Base-by-base conservation (phyloP, 1,284 basidiomycete species). In the Marasmius tenuissimus region DNA sequence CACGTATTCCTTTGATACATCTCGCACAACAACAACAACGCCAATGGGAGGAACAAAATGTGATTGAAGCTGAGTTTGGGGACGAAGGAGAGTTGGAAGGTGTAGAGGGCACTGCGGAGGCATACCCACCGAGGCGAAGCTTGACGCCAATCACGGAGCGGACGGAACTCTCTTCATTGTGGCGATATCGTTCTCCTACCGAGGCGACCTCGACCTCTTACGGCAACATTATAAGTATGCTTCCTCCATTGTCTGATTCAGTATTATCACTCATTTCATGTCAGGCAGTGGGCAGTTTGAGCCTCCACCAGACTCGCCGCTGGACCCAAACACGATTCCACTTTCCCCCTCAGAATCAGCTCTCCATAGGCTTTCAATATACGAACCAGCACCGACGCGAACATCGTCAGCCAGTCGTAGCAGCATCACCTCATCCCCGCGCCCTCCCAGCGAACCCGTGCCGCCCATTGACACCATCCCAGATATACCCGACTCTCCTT, bases 301-400 rank as follows among this genome's bases (percentile, higher is more conserved):
- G 7, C 40, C 59, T 12, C 42, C 45, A 7, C 40, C 48, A 45
- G 33, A 53, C 50, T 47, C 61, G 38, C 72, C 67, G 18, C 57
- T 76, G 47, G 83, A 89, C 71, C 88, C 89, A 34, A 87, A 89
- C 67, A 72, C 75, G 9, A 88, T 89, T 61, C 83, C 84, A 34
- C 81, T 84, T 12, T 89, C 87, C 27, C 85, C 86, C 59, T 86
- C 84, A 60, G 80, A 73, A n/a, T 94, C 85, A 38, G 93, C 94
- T 1, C 75, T 94, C 18, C 85, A 88, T 57, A 79, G 85, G 20
- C 78, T 94, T 27, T 88, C 91, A 1, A 78, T 74, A 22, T 81
- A 82, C 58, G 83, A 88, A 65, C 79, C 81, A 51, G 79, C 84
- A 9, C 84, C 85, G 6, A 84, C 85, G 5, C 74, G 81, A 59